phyloP scores from a whole-genome alignment of 257 asterid species.

The Ilex asprella region DNA sequence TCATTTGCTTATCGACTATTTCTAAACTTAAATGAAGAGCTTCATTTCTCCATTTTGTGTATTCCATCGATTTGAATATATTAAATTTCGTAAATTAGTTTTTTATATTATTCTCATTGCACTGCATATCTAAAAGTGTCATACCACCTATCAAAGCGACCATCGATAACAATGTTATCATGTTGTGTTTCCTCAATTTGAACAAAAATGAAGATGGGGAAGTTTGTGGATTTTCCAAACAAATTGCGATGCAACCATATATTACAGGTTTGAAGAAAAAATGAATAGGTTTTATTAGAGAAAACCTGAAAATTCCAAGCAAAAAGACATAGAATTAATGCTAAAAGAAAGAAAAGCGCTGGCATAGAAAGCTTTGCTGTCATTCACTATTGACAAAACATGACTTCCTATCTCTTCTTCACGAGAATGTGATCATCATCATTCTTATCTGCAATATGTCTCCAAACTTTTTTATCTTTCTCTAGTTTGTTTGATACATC shows the following conservation, averaged over 20 bases:
- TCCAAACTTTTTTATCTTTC: too few species aligned
- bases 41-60: too few species aligned
- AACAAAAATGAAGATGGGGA: neutral
- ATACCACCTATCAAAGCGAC: too few species aligned
- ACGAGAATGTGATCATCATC: neutral
- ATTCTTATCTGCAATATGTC: conserved; percentile 1
- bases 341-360: neutral
- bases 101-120: too few species aligned
- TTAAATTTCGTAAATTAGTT: too few species aligned
- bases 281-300: neutral
- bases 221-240: neutral
- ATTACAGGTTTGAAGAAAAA: neutral
- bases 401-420: neutral
- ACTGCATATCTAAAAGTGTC: too few species aligned
- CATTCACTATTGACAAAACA: neutral
- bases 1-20: too few species aligned
- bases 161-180: too few species aligned
- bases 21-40: too few species aligned
- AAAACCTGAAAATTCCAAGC: neutral
- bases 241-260: neutral
- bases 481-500: conserved; percentile 11
- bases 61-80: too few species aligned
- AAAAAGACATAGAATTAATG: too few species aligned
- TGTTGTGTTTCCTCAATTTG: too few species aligned
- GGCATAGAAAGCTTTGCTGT: neutral